Evolutionary conservation across 805 yeast genomes (phyloP).

Genomic region (Metschnikowia reukaufii): DNA sequence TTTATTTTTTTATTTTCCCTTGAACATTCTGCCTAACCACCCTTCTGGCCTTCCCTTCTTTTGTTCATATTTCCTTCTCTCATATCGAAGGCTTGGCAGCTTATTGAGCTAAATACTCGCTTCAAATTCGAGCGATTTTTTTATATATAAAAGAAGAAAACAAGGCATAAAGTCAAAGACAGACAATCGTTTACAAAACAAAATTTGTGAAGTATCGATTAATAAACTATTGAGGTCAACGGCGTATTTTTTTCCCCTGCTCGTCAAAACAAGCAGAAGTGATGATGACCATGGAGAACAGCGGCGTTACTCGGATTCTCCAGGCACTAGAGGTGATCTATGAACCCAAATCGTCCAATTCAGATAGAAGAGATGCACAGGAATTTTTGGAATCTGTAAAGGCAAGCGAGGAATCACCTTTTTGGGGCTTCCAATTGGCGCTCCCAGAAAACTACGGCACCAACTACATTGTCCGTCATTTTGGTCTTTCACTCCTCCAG

Average conservation of each 20-base stretch:
- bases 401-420: slow-evolving; percentile 78
- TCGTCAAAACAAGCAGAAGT: neutral
- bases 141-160: neutral
- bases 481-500: slow-evolving; percentile 79
- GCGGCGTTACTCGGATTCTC: slow-evolving; percentile 71
- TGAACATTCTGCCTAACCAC: neutral
- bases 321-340: slow-evolving; percentile 76
- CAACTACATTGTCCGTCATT: slow-evolving; percentile 79
- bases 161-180: neutral
- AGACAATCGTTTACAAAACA: neutral
- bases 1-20: too few relatives aligned
- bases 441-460: slow-evolving; percentile 54
- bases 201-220: too few relatives aligned
- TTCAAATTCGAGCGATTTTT: neutral
- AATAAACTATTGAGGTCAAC: too few relatives aligned
- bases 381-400: slow-evolving; percentile 73
- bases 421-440: slow-evolving; percentile 88
- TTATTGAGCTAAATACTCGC: neutral
- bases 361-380: slow-evolving; percentile 55
- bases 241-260: neutral
- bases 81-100: neutral
- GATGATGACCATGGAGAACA: slow-evolving; percentile 53
- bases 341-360: slow-evolving; percentile 61
- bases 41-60: neutral
- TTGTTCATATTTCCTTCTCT: neutral